phyloP scores from a whole-genome alignment of 306 rosid species.

The Clitoria ternatea region DNA sequence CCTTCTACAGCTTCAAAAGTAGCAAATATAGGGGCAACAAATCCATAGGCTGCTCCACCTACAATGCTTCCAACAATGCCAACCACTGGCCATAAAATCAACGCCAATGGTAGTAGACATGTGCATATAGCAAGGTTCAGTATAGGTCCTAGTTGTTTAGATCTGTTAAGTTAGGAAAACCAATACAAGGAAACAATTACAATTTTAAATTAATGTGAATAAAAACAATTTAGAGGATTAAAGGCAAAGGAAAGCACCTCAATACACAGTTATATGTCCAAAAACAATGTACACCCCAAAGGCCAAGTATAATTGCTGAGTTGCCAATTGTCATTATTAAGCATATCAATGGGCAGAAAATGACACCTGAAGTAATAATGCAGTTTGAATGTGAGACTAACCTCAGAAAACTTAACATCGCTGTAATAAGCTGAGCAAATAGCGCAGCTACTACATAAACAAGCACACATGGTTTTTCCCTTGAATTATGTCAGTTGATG shows the following conservation, averaged over 20 bases:
- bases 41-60: conserved; percentile 87
- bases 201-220: neutral
- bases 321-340: conserved; percentile 62
- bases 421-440: no score
- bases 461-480: no score
- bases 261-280: conserved; percentile 72
- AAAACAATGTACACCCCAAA: conserved; percentile 67
- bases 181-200: conserved; percentile 15
- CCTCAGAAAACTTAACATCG: no score
- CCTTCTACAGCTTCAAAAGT: conserved; percentile 86
- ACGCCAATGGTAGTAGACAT: conserved; percentile 52
- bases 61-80: conserved; percentile 71
- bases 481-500: no score
- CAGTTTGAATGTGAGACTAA: neutral
- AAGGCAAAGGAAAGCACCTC: conserved; percentile 48
- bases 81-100: conserved; percentile 74
- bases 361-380: conserved; percentile 53
- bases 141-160: conserved; percentile 64
- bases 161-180: conserved; percentile 45
- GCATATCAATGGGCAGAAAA: conserved; percentile 72
- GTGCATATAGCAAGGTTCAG: conserved; percentile 65
- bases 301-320: conserved; percentile 60
- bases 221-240: neutral
- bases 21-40: conserved; percentile 64
- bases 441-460: neutral